Evolutionary conservation across 164 flowering plant species (phyloP), one percentile per base, ranked within the genome.

Genomic region (Vitis riparia): DNA sequence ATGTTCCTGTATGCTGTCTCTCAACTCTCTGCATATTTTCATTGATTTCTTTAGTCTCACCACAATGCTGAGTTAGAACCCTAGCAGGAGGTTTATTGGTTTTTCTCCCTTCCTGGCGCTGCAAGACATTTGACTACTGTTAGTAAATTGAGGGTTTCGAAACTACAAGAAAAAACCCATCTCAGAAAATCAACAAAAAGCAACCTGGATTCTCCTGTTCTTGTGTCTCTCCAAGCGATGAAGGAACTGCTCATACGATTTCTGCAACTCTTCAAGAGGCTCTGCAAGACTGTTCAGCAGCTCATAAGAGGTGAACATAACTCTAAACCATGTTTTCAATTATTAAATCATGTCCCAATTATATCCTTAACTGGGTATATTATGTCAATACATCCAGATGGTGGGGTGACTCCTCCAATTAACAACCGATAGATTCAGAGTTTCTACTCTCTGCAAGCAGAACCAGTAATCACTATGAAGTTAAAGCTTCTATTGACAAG

Each of bases 161-260:
- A 23, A 59, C 51, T 56, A 60, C 49, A 57, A 73, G 27, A 7
- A 62, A 19, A 62, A 65, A 67, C 19, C 17, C 55, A 8, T 58
- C 10, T 62, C 56, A 67, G 11, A 48, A 56, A 23, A 69, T 14
- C 19, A 55, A 68, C 9, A 72, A 60, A 78, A 47, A 56, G 59
- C 16, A 77, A 91, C 96, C 89, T 80, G 86, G 63, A 73, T 70
- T 75, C 64, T 90, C 79, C 83, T 84, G 70, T 75, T 84, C 73
- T 82, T 89, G 67, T 85, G 81, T 30, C 76, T 82, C 68, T 85
- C 82, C 85, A 89, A 74, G 19, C 97, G 93, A 62, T 67, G 85
- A 85, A 95, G 90, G 78, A 93, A 91, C 75, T 89, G 87, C 75
- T 88, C 88, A 75, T 88, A 91, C 55, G 98, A 85, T 73, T 85